These are phyloP conservation scores for Saprolegnia diclina DNA, from an alignment of 352 stramenopile genomes.

Conservation along the genomic window DNA sequence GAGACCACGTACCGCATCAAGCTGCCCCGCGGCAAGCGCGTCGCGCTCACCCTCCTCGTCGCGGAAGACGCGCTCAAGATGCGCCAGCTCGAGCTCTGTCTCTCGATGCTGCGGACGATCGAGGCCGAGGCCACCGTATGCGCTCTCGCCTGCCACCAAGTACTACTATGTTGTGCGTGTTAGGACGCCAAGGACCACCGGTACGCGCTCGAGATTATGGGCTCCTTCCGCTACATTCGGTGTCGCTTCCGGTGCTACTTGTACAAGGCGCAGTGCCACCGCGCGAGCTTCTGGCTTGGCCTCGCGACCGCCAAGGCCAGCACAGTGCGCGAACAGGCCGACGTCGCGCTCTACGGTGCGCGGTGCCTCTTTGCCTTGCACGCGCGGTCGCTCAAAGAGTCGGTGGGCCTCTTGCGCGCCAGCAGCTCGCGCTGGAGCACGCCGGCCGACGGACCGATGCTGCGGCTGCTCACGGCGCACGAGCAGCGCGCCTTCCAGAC, in stretches of 20 bases:
- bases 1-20: conserved; percentile 50
- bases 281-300: conserved; percentile 13
- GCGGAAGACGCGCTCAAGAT: conserved; percentile 73
- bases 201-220: conserved; percentile 78
- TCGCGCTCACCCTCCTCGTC: conserved; percentile 67
- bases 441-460: not conserved
- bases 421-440: conserved; percentile 10
- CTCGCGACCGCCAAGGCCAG: conserved; percentile 6
- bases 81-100: conserved; percentile 63
- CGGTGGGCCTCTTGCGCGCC: not conserved
- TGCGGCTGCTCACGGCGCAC: conserved; percentile 41
- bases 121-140: conserved; percentile 56
- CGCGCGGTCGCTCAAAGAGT: conserved; percentile 2
- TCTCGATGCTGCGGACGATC: conserved; percentile 64
- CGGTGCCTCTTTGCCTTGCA: conserved; percentile 15
- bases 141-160: conserved; percentile 27
- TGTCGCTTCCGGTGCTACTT: conserved; percentile 24
- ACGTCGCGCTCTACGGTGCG: not conserved
- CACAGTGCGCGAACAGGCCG: conserved; percentile 14
- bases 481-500: conserved; percentile 51
- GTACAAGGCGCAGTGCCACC: conserved; percentile 23
- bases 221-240: conserved; percentile 50
- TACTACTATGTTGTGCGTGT: too few species aligned
- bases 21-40: conserved; percentile 71
- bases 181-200: conserved; percentile 46